Base-by-base conservation (phyloP, 805 yeast species). In the Metschnikowia kunwiensis region DNA sequence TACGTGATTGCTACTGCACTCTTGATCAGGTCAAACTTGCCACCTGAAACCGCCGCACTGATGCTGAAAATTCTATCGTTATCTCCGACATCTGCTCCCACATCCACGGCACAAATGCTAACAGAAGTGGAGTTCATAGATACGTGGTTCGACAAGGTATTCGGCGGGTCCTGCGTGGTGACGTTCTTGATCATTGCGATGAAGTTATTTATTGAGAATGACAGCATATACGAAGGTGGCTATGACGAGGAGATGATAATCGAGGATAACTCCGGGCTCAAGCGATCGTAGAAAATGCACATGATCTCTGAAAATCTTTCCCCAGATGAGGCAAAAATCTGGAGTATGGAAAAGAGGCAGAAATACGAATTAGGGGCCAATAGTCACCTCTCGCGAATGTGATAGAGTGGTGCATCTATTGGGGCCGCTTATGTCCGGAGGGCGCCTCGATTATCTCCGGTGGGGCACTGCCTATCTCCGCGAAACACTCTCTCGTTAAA, bases 1-100 rank as follows among this genome's bases (percentile, higher is more conserved):
- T 76, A 75, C 43, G 67, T 72, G 5, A 60, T 76, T 14, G 70
- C 80, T 5, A 74, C 80, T 2, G 74, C 76, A 2, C 51, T 75
- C 18, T 51, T 76, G 39, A 60, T 76, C 30, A 57, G 78, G 28
- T 61, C 77, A 4, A 70, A 71, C 40, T 52, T 76, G 30, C 77
- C 80, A 0, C 53, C 62, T 5, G 65, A 69, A 30, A 51, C 72
- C 6, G 65, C 74, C 4, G 55, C 57, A 20, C 72, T 65, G 44
- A 55, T 71, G 32, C 59, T 68, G 42, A 45, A 59, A 42, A 60
- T 68, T 18, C 49, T 68, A 17, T 63, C 70, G 7, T 50, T 68
- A 16, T 50, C 67, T 9, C 30, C 43, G 16, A 43, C 51, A 17
- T 27, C 41, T 4, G 29, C 27, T 8, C 30, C 50, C 13, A 42